Evolutionary conservation across 768 basidiomycete species (phyloP), one percentile per base, ranked within the genome.

Genomic region (Trametes elegans): DNA sequence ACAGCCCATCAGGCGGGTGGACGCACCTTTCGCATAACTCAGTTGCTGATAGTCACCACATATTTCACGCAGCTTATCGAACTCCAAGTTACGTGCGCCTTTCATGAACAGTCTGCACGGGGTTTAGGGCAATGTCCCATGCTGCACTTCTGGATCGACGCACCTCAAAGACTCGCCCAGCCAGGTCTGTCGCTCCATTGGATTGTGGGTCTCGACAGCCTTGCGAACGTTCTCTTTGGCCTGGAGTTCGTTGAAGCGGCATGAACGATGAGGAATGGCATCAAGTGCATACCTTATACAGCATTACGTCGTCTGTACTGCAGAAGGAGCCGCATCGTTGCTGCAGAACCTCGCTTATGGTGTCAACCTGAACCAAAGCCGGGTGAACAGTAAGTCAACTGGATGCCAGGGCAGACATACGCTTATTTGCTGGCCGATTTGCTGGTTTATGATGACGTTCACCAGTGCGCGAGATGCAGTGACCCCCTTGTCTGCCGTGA

Each of bases 241-340:
- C 92, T 95, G 47, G 3, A 28, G 29, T 11, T 36, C 23, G 35
- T 9, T 9, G 8, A 32, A 3, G 56, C 19, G 27, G 23, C 19
- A 26, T 23, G 14, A 21, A 18, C 7, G 7, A 3, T 13, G 14
- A 13, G 6, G 13, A 2, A 7, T 10, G 3, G 5, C 16, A 4
- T 43, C n/a, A 1, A 47, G 21, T 0, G 10, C 58, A 43, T 62
- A 85, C 93, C 78, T 99, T 99, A 76, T 98, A 98, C 26, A 97
- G 71, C 80, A 97, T 90, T 39, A 99, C 97, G 72, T 99, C 97
- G 66, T 98, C 97, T 2, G 95, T 88, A 62, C 95, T 95, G 71
- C 94, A 98, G 80, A 98, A 98, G 13, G 94, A 92, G 2, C 96
- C 95, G 62, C 97, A 99, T 68, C 93, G 80, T 64, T 90, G 86